A percentile compares a stretch with the other conserved stretches of the same genome.
These are phyloP conservation scores for Curvularia verruculosa DNA, from an alignment of 2,329 filamentous ascomycete species.

Conservation along the genomic window DNA sequence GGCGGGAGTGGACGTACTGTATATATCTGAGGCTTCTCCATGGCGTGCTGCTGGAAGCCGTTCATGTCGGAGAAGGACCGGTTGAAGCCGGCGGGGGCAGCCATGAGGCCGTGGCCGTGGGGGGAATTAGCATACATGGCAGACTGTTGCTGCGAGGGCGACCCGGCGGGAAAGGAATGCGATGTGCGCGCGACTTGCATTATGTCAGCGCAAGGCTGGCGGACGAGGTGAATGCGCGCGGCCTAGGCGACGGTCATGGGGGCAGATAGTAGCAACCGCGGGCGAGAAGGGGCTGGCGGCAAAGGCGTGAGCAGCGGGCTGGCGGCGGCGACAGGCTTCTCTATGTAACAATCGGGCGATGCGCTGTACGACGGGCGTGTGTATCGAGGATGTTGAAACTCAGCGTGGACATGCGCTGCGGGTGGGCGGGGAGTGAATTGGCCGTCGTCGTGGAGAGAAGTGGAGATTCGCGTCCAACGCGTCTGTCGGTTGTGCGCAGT, in stretches of 20 bases:
- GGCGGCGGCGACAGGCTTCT: not conserved
- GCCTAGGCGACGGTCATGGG: conserved; percentile 28
- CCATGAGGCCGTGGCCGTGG: conserved; percentile 42
- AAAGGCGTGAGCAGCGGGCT: not conserved
- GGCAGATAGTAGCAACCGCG: conserved; percentile 3
- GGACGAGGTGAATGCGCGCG: conserved; percentile 15
- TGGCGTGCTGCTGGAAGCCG: conserved; percentile 44
- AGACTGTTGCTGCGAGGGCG: conserved; percentile 42
- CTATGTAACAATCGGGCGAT: not conserved
- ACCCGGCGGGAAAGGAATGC: conserved; percentile 36
- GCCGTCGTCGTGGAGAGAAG: conserved; percentile 25
- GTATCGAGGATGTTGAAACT: not conserved
- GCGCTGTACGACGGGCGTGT: conserved; percentile 8
- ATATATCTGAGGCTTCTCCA: conserved; percentile 59
- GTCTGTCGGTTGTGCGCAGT: conserved; percentile 22
- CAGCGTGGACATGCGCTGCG: conserved; percentile 1
- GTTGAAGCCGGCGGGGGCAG: conserved; percentile 42
- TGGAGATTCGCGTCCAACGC: conserved; percentile 32
- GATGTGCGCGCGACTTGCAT: conserved; percentile 47
- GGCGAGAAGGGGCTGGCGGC: conserved; percentile 1
- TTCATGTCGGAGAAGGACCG: conserved; percentile 49
- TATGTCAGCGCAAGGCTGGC: conserved; percentile 27
- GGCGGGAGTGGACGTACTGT: conserved; percentile 53
- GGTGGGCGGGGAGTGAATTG: conserved; percentile 26
- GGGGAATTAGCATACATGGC: conserved; percentile 43